phyloP scores from a whole-genome alignment of 176 grass and related monocot species.

The Guadua angustifolia region DNA sequence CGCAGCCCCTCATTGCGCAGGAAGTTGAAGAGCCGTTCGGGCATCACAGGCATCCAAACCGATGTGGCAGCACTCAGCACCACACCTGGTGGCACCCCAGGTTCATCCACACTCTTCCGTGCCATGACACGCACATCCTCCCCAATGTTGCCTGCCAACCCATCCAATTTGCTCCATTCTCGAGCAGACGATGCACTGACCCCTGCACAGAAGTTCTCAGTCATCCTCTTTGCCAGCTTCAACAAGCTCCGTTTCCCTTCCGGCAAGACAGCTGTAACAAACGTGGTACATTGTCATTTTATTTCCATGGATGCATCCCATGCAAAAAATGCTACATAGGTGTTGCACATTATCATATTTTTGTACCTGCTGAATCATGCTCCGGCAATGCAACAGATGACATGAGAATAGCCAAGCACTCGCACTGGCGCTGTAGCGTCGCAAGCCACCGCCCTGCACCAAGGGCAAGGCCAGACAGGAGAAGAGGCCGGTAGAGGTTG shows the following conservation, averaged over 20 bases:
- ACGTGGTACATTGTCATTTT: conserved; percentile 22
- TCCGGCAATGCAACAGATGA: conserved; percentile 54
- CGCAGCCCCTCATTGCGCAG: conserved; percentile 67
- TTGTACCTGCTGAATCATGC: conserved; percentile 45
- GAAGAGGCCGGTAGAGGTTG: conserved; percentile 70
- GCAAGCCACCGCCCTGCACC: conserved; percentile 86
- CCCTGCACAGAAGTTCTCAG: conserved; percentile 82
- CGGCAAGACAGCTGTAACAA: conserved; percentile 45
- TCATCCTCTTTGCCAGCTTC: conserved; percentile 82
- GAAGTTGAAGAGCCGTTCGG: conserved; percentile 78
- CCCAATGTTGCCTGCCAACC: conserved; percentile 52
- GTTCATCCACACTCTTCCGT: conserved; percentile 74
- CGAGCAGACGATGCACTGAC: conserved; percentile 75
- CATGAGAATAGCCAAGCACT: conserved; percentile 74
- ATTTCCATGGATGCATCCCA: conserved; percentile 4
- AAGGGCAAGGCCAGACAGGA: conserved; percentile 71
- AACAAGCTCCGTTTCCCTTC: conserved; percentile 86
- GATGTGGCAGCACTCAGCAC: conserved; percentile 91
- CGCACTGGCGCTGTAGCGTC: conserved; percentile 79
- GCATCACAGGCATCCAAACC: conserved; percentile 74
- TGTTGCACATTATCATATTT: neutral
- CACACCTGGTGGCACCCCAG: conserved; percentile 80
- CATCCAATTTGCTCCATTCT: conserved; percentile 82
- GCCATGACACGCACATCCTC: conserved; percentile 83
- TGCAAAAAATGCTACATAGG: neutral